A percentile compares a stretch with the other conserved stretches of the same genome.
Evolutionary conservation across 2,329 filamentous ascomycete genomes (phyloP).

Genomic region (Raffaelea deltoideospora): DNA sequence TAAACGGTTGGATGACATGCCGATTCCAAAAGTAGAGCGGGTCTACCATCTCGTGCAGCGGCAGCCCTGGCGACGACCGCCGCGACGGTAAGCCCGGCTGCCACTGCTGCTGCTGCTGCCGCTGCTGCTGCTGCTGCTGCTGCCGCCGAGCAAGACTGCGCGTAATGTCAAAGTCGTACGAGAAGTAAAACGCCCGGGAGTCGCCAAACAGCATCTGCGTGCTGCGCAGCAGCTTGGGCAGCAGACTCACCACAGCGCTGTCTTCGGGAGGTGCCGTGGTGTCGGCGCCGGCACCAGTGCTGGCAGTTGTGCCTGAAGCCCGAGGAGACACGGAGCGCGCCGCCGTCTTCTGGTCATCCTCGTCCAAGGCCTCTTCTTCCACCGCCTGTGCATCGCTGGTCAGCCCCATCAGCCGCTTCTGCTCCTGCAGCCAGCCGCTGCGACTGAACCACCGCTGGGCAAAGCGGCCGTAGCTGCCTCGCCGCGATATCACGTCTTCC

Average conservation of each 20-base stretch:
- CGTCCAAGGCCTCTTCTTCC: constrained; percentile 3
- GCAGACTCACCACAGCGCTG: constrained; percentile 36
- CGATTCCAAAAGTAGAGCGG: constrained; percentile 84
- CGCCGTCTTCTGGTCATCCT: background rate
- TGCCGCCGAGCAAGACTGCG: constrained; percentile 39
- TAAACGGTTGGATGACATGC: constrained; percentile 57
- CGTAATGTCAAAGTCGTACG: constrained; percentile 88
- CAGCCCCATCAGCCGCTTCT: constrained; percentile 54
- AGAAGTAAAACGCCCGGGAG: constrained; percentile 82
- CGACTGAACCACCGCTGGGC: constrained; percentile 84
- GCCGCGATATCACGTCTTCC: constrained; percentile 73
- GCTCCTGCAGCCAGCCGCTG: constrained; percentile 63
- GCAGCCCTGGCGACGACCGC: constrained; percentile 24
- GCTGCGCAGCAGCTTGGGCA: constrained; percentile 74
- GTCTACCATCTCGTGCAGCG: constrained; percentile 61
- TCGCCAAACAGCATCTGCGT: constrained; percentile 72
- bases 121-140: no score
- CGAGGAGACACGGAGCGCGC: background rate
- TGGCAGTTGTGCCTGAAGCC: background rate
- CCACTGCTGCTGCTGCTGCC: no score
- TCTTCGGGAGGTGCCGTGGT: no score
- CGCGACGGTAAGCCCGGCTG: constrained; percentile 18
- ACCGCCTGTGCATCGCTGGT: constrained; percentile 33
- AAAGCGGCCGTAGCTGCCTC: constrained; percentile 77
- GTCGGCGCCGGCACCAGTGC: constrained; percentile 10